Evolutionary conservation across 257 asterid species (phyloP).

Genomic region (Lycium barbarum): DNA sequence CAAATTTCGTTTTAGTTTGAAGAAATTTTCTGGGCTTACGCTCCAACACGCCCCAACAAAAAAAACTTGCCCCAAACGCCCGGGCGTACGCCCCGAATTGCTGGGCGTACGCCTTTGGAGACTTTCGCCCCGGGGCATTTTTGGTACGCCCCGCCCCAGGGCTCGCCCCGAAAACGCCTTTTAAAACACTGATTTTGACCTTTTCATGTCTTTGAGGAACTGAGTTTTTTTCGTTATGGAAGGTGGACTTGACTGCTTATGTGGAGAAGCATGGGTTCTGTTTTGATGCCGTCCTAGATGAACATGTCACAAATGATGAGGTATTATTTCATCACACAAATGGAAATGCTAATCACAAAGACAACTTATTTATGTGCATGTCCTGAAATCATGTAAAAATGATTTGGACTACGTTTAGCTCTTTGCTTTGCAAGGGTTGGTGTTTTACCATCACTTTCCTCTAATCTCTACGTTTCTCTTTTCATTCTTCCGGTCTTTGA

Average conservation of each 20-base stretch:
- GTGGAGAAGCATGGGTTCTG: constrained; percentile 97
- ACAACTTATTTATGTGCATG: background rate
- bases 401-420: background rate
- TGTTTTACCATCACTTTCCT: background rate
- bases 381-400: background rate
- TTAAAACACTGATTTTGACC: no score
- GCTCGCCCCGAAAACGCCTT: no score
- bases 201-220: constrained; percentile 33
- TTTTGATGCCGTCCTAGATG: constrained; percentile 97
- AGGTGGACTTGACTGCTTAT: constrained; percentile 99
- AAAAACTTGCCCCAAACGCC: no score
- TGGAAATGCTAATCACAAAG: background rate
- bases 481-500: background rate
- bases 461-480: background rate
- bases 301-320: constrained; percentile 93
- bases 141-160: no score
- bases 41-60: no score
- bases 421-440: constrained; percentile 2
- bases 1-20: no score
- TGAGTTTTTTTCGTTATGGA: constrained; percentile 43
- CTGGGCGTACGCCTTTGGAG: no score
- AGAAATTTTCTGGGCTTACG: no score
- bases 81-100: no score
- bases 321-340: constrained; percentile 44
- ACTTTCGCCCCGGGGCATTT: no score